Conservation (phyloP, 306 rosid species). For the Citrullus colocynthis region DNA sequence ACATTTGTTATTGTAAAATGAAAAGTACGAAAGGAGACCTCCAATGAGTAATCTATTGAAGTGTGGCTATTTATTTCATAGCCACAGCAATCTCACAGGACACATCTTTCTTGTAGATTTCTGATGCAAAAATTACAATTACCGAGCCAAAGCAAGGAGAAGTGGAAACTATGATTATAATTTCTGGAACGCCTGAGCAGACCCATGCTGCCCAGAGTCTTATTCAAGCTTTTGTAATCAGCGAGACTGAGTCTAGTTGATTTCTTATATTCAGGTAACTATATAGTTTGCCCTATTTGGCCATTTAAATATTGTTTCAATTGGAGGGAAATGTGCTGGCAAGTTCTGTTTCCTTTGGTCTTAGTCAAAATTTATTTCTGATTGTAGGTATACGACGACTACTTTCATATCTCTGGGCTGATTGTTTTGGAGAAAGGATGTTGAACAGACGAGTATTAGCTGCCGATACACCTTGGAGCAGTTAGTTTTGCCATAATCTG, state of each 20-base stretch:
- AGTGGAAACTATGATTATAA: slow-evolving; percentile 67
- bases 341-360: not conserved
- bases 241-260: slow-evolving; percentile 68
- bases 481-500: slow-evolving; percentile 5
- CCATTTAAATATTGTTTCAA: not conserved
- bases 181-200: slow-evolving; percentile 95
- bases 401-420: not conserved
- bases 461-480: slow-evolving; percentile 5
- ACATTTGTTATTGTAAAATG: not conserved
- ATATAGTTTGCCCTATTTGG: slow-evolving; percentile 5
- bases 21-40: not conserved
- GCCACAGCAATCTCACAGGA: slow-evolving; percentile 14
- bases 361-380: not conserved
- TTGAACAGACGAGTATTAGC: not conserved
- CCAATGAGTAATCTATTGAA: not conserved
- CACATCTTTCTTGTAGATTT: slow-evolving; percentile 44
- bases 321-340: not conserved
- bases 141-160: slow-evolving; percentile 87
- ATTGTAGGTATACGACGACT: slow-evolving; percentile 3
- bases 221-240: slow-evolving; percentile 93
- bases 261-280: slow-evolving; percentile 29
- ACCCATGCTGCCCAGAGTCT: slow-evolving; percentile 98
- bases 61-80: not conserved
- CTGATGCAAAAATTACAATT: slow-evolving; percentile 79
- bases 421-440: slow-evolving; percentile 3